These are phyloP conservation scores for Gelatoporia subvermispora DNA, from an alignment of 768 basidiomycete species.

Conservation along the genomic window DNA sequence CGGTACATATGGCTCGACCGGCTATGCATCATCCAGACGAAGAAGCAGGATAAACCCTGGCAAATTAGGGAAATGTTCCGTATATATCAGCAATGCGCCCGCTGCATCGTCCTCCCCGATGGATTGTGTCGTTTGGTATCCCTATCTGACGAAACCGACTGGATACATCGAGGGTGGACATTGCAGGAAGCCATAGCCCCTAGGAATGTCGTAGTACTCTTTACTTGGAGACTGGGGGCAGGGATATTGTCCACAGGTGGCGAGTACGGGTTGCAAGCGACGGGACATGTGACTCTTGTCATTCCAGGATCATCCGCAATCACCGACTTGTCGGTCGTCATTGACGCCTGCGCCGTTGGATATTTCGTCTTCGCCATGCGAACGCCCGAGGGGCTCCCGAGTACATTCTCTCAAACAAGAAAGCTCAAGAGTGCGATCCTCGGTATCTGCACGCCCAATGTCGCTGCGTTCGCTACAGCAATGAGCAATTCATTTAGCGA, in stretches of 20 bases:
- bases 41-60: conserved; percentile 6
- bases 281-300: background rate
- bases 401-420: background rate
- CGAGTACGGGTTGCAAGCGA: background rate
- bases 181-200: conserved; percentile 8
- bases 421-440: background rate
- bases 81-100: conserved; percentile 1
- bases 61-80: conserved; percentile 8
- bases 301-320: background rate
- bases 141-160: conserved; percentile 7
- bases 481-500: too few relatives aligned
- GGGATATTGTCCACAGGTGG: background rate
- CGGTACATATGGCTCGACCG: conserved; percentile 10
- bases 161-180: conserved; percentile 13
- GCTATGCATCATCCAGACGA: conserved; percentile 9
- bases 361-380: background rate
- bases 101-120: conserved; percentile 9
- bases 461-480: background rate
- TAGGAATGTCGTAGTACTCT: background rate
- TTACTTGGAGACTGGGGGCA: conserved; percentile 1
- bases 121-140: conserved; percentile 7
- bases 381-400: background rate
- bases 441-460: too few relatives aligned
- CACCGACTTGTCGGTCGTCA: background rate
- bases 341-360: conserved; percentile 1